These are phyloP conservation scores for Scheffersomyces titani DNA, from an alignment of 1,139 yeast species.

Conservation along the genomic window DNA sequence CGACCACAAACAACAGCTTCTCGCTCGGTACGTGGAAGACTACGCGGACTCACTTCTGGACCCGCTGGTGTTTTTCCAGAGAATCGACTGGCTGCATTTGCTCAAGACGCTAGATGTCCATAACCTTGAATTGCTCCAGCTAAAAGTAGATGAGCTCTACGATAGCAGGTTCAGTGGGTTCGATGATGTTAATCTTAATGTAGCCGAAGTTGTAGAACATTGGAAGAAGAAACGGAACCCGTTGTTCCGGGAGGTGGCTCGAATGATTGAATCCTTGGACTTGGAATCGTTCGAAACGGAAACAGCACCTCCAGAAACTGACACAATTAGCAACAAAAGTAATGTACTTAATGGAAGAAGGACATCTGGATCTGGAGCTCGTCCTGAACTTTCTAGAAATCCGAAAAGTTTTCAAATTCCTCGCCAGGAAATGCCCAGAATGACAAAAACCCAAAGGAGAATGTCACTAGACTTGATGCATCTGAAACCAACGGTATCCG, in stretches of 20 bases:
- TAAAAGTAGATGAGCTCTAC: slow-evolving; percentile 22
- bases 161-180: slow-evolving; percentile 10
- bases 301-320: background rate
- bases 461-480: slow-evolving; percentile 36
- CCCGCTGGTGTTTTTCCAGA: slow-evolving; percentile 12
- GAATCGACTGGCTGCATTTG: slow-evolving; percentile 18
- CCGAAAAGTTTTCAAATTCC: background rate
- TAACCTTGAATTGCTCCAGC: slow-evolving; percentile 17
- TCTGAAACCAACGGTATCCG: slow-evolving; percentile 9
- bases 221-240: slow-evolving; percentile 19
- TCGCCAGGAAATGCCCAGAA: slow-evolving; percentile 18
- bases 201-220: slow-evolving; percentile 6
- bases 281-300: slow-evolving; percentile 14
- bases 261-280: slow-evolving; percentile 17
- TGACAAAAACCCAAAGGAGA: slow-evolving; percentile 26
- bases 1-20: slow-evolving; percentile 2
- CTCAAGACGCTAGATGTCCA: slow-evolving; percentile 8
- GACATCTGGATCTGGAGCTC: background rate
- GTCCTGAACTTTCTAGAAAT: background rate
- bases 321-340: background rate
- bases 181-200: slow-evolving; percentile 7
- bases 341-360: background rate
- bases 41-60: slow-evolving; percentile 5
- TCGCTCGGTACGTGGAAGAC: slow-evolving; percentile 1
- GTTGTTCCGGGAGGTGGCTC: slow-evolving; percentile 20